Evolutionary conservation across 164 flowering plant genomes (phyloP), one percentile per base, ranked within the genome.

Genomic region (Piper betle): DNA sequence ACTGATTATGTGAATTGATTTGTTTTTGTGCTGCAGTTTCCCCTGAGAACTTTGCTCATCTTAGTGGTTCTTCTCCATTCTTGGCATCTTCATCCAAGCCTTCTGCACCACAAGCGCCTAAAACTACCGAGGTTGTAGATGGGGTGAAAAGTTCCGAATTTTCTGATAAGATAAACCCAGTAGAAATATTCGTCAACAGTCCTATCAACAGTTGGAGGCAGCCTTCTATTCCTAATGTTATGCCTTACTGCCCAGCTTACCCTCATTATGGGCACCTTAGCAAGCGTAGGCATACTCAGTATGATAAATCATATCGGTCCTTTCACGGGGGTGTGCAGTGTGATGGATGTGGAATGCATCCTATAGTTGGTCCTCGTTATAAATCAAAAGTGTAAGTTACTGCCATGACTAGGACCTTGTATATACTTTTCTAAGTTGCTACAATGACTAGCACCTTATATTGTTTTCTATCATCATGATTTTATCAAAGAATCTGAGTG

Each of bases 271-370:
- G 25, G 50, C 10, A 48, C 64, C 69, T 68, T 42, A 58, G 42
- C 42, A 72, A 63, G 39, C 75, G 74, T 62, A 67, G 62, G 38
- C 56, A 52, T 56, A 20, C 55, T 46, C 64, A 61, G 25, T 37
- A 39, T 68, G 79, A 73, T 59, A 66, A 63, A 39, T 56, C 63
- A 66, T 78, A 73, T 5, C 69, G 72, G 46, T 67, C 78, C 6
- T 81, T 88, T 72, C 99, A 93, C 64, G 77, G 61, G 55, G 97
- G 96, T 58, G 73, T 93, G 57, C 77, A 62, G 2, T 93, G 99
- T 65, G 97, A 90, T 80, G 93, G 84, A 15, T 93, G 99, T 76
- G 95, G 89, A 11, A 82, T 77, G 64, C 73, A 75, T 77, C 99
- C 99, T 6, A 90, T 93, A 15, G 76, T 77, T 61, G 99, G 99